Conservation (phyloP, 306 rosid genomes). For the Vigna angularis region DNA sequence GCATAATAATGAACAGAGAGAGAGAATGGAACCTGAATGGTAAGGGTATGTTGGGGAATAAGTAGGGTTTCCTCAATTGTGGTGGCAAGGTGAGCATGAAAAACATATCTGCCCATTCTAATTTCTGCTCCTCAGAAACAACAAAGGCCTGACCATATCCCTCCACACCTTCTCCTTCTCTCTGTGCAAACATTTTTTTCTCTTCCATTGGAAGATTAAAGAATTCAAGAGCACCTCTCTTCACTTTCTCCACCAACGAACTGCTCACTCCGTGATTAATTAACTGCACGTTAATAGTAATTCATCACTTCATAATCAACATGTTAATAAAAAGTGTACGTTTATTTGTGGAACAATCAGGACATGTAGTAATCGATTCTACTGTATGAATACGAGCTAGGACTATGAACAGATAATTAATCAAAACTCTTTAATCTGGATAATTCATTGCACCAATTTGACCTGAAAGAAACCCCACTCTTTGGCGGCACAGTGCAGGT, state of each 20-base stretch:
- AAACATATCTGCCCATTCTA: slow-evolving; percentile 61
- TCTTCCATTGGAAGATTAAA: slow-evolving; percentile 55
- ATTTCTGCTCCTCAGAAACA: slow-evolving; percentile 58
- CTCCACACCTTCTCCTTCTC: slow-evolving; percentile 43
- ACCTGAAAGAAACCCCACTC: slow-evolving; percentile 70
- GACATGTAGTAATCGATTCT: no score
- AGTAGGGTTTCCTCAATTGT: slow-evolving; percentile 49
- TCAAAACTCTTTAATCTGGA: not conserved
- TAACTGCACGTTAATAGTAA: not conserved
- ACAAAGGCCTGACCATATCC: slow-evolving; percentile 63
- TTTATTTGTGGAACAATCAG: no score
- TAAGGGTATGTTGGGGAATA: slow-evolving; percentile 48
- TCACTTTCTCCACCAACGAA: slow-evolving; percentile 53
- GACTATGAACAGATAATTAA: no score
- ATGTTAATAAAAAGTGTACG: no score
- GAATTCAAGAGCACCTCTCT: slow-evolving; percentile 46
- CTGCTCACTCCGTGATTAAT: slow-evolving; percentile 49
- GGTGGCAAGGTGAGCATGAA: slow-evolving; percentile 39
- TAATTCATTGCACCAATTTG: not conserved
- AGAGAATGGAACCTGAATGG: slow-evolving; percentile 45
- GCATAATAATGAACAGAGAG: not conserved
- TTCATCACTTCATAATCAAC: no score
- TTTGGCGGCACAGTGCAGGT: slow-evolving; percentile 53
- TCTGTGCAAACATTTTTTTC: slow-evolving; percentile 52
- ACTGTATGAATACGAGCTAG: no score